Percentiles rank a stretch among this genome's conserved stretches.
These are phyloP conservation scores for Calophaca sinica DNA, from an alignment of 306 rosid species.

Conservation along the genomic window DNA sequence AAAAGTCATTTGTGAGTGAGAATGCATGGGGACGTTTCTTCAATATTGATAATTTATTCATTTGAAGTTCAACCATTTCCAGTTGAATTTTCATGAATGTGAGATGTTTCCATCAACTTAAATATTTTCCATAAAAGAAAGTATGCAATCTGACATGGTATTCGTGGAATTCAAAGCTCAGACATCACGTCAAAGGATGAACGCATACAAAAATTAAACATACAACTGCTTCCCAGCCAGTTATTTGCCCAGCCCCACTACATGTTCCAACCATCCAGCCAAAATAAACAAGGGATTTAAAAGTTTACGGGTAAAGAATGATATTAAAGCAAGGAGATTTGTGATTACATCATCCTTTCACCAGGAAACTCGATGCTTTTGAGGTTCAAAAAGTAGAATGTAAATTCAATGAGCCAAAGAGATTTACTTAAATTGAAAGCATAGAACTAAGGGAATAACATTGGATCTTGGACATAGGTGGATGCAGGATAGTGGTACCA, in stretches of 20 bases:
- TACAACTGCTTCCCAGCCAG: not conserved
- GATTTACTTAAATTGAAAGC: constrained; percentile 35
- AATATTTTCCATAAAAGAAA: not conserved
- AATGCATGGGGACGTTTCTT: not conserved
- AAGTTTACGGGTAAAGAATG: constrained; percentile 1
- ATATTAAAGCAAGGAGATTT: constrained; percentile 22
- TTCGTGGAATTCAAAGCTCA: constrained; percentile 29
- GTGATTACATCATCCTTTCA: constrained; percentile 22
- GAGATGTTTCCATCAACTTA: constrained; percentile 26
- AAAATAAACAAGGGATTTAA: constrained; percentile 26
- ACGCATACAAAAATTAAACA: not conserved
- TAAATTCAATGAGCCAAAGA: constrained; percentile 31
- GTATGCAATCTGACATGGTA: constrained; percentile 14
- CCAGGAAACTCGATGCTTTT: constrained; percentile 13
- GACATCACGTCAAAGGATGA: constrained; percentile 23
- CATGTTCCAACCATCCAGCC: constrained; percentile 28
- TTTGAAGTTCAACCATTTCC: constrained; percentile 27
- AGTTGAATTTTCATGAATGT: constrained; percentile 25
- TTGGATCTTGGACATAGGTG: constrained; percentile 21
- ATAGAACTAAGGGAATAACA: constrained; percentile 34
- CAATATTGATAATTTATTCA: not conserved
- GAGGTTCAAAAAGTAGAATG: constrained; percentile 33
- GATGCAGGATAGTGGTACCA: constrained; percentile 55
- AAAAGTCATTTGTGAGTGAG: not conserved
- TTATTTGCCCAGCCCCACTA: constrained; percentile 1